phyloP scores from a whole-genome alignment of 1,284 basidiomycete genomes.

The Prillingera fragicola region DNA sequence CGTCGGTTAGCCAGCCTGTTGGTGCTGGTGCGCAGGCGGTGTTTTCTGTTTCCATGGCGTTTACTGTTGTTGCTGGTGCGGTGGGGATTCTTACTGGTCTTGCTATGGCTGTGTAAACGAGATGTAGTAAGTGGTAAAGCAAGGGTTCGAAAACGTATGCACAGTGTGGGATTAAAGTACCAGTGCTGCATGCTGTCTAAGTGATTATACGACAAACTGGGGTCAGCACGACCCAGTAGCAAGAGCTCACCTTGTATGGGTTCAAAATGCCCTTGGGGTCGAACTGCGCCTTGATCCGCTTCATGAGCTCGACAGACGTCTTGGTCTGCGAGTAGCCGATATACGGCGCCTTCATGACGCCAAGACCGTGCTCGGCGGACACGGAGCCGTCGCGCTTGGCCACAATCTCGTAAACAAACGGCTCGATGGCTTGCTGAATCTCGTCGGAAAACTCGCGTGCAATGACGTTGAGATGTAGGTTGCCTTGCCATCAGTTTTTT shows the following conservation, averaged over 20 bases:
- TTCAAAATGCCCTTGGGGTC: slow-evolving; percentile 86
- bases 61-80: no score
- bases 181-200: no score
- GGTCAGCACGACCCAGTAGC: neutral
- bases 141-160: no score
- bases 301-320: slow-evolving; percentile 80
- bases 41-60: no score
- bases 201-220: neutral
- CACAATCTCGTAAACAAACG: slow-evolving; percentile 90
- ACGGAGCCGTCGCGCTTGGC: slow-evolving; percentile 71
- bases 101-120: no score
- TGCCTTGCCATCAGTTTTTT: slow-evolving; percentile 55
- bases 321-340: slow-evolving; percentile 80
- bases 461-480: slow-evolving; percentile 87
- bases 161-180: no score
- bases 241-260: slow-evolving; percentile 28
- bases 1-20: no score
- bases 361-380: slow-evolving; percentile 83
- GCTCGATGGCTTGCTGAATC: slow-evolving; percentile 80
- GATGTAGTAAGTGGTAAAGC: no score
- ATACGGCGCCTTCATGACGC: slow-evolving; percentile 87
- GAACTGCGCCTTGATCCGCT: slow-evolving; percentile 76
- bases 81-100: no score
- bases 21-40: no score
- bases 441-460: slow-evolving; percentile 74